Evolutionary conservation across 148 eudicot species (phyloP).

Genomic region (Rhododendron henanense): DNA sequence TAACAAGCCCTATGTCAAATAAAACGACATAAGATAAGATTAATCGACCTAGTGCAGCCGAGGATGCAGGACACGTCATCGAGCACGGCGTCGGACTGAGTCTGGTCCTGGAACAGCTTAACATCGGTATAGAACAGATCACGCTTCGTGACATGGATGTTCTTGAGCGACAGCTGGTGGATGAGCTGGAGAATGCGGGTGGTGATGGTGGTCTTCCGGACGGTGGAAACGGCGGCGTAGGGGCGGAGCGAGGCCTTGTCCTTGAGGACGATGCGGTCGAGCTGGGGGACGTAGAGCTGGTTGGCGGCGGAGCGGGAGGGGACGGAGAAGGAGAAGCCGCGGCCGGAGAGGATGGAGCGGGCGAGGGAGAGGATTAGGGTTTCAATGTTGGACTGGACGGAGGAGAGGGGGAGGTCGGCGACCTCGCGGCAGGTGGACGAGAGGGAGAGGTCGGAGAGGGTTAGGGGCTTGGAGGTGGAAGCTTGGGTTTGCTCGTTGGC

Average conservation of each 20-base stretch:
- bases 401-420: constrained; percentile 74
- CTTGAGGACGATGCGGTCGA: constrained; percentile 84
- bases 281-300: constrained; percentile 87
- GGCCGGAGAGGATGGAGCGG: constrained; percentile 66
- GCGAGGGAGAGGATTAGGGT: constrained; percentile 56
- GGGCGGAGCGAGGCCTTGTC: constrained; percentile 70
- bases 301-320: constrained; percentile 84
- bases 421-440: constrained; percentile 83
- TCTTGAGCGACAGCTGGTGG: constrained; percentile 63
- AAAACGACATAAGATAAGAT: background rate
- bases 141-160: constrained; percentile 91
- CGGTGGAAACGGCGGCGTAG: constrained; percentile 63
- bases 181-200: constrained; percentile 66
- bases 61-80: constrained; percentile 84
- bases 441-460: constrained; percentile 68
- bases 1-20: too few species aligned
- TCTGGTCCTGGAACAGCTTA: constrained; percentile 82
- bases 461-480: constrained; percentile 31
- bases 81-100: constrained; percentile 75
- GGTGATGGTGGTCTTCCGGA: constrained; percentile 79
- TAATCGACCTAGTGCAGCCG: constrained; percentile 63
- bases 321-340: constrained; percentile 73
- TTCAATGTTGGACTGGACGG: constrained; percentile 77
- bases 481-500: constrained; percentile 19
- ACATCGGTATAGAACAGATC: constrained; percentile 94